Base-by-base conservation (phyloP, 352 stramenopile genomes). In the Globisporangium abappressorium region DNA sequence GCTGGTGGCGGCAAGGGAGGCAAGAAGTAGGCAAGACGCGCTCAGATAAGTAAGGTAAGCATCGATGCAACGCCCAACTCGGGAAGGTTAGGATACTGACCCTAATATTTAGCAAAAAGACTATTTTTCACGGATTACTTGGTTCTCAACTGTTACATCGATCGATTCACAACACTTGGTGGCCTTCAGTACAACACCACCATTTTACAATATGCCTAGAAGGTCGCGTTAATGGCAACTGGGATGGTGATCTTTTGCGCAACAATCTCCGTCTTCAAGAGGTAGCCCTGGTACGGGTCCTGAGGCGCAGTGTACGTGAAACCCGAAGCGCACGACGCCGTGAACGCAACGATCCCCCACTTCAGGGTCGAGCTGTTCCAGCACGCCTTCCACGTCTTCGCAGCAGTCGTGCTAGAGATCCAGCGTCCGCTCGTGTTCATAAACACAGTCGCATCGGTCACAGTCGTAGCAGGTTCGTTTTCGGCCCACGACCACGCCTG, bases 401-500 rank as follows among this genome's bases (percentile, higher is more conserved):
- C 76, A 28, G 72, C 68, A 28, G 78, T 73, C 1, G 57, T 53
- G 11, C 81, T 77, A 30, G 80, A 79, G 66, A 82, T 81, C 82
- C 82, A 90, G 6, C 79, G 73, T 1, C 82, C 82, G 56, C 85
- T 78, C 2, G 71, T 71, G 38, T 73, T 73, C 4, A 76, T 85
- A 56, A 90, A 71, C 62, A 79, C 69, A 20, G 80, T 77, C 2
- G 72, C 79, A 5, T 63, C 70, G 8, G 9, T 73, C 70, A 1
- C 69, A 71, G n/a, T 26, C 51, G 73, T 69, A 6, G 69, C 70
- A 33, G 82, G 82, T 57, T 91, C 82, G 56, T 85, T 79, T 34
- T 77, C 61, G 1, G 84, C 84, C 79, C 82, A 93, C 0, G 72
- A 78, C 84, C 84, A 93, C 11, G 89, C 71, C 72, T 88, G 75